Conservation (phyloP, 1,284 basidiomycete genomes). For the Entoloma clypeatum region DNA sequence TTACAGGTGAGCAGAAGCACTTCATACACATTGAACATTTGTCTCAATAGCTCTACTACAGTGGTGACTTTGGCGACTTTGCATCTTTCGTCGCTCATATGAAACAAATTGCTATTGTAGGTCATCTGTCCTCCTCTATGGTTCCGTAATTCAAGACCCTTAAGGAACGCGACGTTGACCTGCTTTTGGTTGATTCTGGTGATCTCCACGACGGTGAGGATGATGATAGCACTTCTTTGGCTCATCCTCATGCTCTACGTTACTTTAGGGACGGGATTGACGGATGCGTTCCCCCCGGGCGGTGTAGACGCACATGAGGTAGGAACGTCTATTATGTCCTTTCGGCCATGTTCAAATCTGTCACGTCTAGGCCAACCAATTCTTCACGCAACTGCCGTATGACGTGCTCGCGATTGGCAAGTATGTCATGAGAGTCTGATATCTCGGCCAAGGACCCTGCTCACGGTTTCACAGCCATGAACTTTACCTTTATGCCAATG, state of each 20-base stretch:
- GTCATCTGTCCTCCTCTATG: conserved; percentile 8
- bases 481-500: conserved; percentile 75
- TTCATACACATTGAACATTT: neutral
- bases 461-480: conserved; percentile 58
- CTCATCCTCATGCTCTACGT: neutral
- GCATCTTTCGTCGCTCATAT: conserved; percentile 79
- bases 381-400: conserved; percentile 74
- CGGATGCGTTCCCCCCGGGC: conserved; percentile 70
- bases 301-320: conserved; percentile 72
- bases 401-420: conserved; percentile 87
- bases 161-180: conserved; percentile 63
- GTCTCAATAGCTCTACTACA: conserved; percentile 15
- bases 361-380: conserved; percentile 53
- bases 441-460: neutral
- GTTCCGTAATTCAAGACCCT: neutral
- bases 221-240: conserved; percentile 5
- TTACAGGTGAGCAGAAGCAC: conserved; percentile 45
- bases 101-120: conserved; percentile 65
- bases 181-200: conserved; percentile 69
- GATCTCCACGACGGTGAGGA: conserved; percentile 74
- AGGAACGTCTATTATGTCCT: conserved; percentile 13
- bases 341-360: neutral
- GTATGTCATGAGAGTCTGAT: conserved; percentile 33
- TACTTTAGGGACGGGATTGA: conserved; percentile 57
- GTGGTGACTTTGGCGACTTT: conserved; percentile 78